phyloP scores from a whole-genome alignment of 495 filamentous ascomycete species.

The Choiromyces venosus region DNA sequence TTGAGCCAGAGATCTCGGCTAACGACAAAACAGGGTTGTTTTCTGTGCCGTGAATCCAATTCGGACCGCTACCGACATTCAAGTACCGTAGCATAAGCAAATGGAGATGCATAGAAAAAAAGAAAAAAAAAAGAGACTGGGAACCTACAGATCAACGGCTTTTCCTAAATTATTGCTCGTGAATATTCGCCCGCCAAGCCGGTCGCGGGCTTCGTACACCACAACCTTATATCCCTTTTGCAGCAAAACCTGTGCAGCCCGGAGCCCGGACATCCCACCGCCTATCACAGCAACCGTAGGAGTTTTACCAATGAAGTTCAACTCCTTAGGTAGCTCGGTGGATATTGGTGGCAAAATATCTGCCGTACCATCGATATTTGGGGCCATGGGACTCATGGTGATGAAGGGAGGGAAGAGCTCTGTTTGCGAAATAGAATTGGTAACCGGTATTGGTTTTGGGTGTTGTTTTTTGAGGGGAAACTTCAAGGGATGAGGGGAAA shows the following conservation, averaged over 20 bases:
- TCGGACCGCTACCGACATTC: slow-evolving; percentile 60
- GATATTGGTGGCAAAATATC: background rate
- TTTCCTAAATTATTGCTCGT: slow-evolving; percentile 44
- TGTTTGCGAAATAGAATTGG: slow-evolving; percentile 1
- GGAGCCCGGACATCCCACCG: slow-evolving; percentile 78
- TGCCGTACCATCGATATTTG: slow-evolving; percentile 10
- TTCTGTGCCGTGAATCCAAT: slow-evolving; percentile 90
- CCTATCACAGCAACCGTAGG: slow-evolving; percentile 66
- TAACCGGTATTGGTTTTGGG: background rate
- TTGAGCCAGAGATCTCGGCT: slow-evolving; percentile 61
- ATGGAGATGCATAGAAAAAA: background rate
- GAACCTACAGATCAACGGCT: slow-evolving; percentile 51
- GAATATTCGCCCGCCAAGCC: slow-evolving; percentile 74
- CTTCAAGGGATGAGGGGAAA: background rate
- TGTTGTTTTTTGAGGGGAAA: background rate
- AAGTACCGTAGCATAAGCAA: background rate
- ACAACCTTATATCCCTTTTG: slow-evolving; percentile 75
- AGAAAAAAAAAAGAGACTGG: slow-evolving; percentile 12
- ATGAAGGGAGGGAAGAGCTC: background rate
- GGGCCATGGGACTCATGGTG: background rate
- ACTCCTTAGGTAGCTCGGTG: slow-evolving; percentile 1
- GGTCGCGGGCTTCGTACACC: slow-evolving; percentile 75
- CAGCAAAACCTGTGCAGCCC: slow-evolving; percentile 76
- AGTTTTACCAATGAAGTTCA: slow-evolving; percentile 14
- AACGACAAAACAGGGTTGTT: slow-evolving; percentile 80